phyloP scores from a whole-genome alignment of 805 yeast species.

The Schwanniomyces yamadae region DNA sequence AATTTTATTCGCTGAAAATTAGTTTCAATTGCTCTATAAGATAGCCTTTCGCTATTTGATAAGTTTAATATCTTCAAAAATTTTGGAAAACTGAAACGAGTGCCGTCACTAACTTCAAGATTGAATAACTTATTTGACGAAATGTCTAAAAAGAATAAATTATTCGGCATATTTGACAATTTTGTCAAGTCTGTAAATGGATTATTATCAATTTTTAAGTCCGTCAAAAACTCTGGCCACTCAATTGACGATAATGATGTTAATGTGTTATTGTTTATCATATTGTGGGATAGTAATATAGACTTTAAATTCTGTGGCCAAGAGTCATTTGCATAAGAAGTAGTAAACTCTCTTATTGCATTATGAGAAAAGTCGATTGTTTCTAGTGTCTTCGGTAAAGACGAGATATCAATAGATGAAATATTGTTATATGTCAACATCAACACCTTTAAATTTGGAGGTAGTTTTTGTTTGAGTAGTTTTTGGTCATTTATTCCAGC shows the following conservation, averaged over 20 bases:
- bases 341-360: constrained; percentile 12
- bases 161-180: constrained; percentile 19
- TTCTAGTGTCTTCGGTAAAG: constrained; percentile 27
- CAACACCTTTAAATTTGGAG: constrained; percentile 23
- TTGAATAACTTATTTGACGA: constrained; percentile 20
- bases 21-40: constrained; percentile 1
- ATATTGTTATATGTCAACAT: constrained; percentile 34
- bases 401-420: constrained; percentile 18
- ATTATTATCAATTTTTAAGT: constrained; percentile 23
- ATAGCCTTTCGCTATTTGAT: constrained; percentile 14
- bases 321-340: constrained; percentile 2
- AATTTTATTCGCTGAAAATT: constrained; percentile 18
- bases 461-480: constrained; percentile 14
- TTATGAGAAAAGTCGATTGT: constrained; percentile 30
- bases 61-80: constrained; percentile 20
- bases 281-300: constrained; percentile 21
- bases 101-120: constrained; percentile 12
- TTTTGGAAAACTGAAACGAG: constrained; percentile 28
- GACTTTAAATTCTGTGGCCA: constrained; percentile 25
- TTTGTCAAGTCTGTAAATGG: constrained; percentile 17
- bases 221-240: constrained; percentile 25
- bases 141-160: constrained; percentile 23
- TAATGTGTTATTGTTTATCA: constrained; percentile 17
- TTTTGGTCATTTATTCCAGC: constrained; percentile 18
- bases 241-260: constrained; percentile 13